Percentiles rank a stretch among this genome's conserved stretches.
Evolutionary conservation across 1,284 basidiomycete genomes (phyloP).

Genomic region (Trametes hirsuta): DNA sequence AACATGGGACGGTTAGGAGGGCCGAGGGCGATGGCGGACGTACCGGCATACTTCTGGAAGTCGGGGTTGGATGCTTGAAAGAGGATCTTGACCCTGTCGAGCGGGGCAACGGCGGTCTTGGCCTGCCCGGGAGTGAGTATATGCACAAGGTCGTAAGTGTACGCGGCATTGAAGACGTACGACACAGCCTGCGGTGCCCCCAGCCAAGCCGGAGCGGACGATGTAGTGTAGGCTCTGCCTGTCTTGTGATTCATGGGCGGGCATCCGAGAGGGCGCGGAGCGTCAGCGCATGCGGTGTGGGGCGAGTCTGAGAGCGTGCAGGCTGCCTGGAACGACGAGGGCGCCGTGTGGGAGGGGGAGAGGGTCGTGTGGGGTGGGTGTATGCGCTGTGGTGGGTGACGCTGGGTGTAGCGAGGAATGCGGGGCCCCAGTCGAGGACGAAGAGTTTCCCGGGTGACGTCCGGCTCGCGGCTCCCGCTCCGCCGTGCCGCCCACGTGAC

Average conservation of each 20-base stretch:
- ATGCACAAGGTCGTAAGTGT: neutral
- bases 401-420: neutral
- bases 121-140: slow-evolving; percentile 54
- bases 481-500: slow-evolving; percentile 4
- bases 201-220: slow-evolving; percentile 83
- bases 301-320: neutral
- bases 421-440: slow-evolving; percentile 10
- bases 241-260: slow-evolving; percentile 56
- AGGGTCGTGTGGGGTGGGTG: neutral
- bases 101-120: slow-evolving; percentile 95
- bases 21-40: slow-evolving; percentile 19
- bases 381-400: slow-evolving; percentile 2
- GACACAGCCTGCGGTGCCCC: slow-evolving; percentile 92
- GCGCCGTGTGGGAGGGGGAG: slow-evolving; percentile 1
- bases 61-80: slow-evolving; percentile 98
- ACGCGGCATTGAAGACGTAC: slow-evolving; percentile 52
- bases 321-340: neutral
- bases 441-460: neutral
- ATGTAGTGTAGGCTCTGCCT: slow-evolving; percentile 78
- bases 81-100: slow-evolving; percentile 98
- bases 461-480: neutral
- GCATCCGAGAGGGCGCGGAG: slow-evolving; percentile 49
- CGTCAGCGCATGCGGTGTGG: slow-evolving; percentile 13
- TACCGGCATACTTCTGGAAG: slow-evolving; percentile 92
- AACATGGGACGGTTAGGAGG: neutral